Evolutionary conservation across 2,329 filamentous ascomycete species (phyloP).

Genomic region (Parastagonospora avenae): DNA sequence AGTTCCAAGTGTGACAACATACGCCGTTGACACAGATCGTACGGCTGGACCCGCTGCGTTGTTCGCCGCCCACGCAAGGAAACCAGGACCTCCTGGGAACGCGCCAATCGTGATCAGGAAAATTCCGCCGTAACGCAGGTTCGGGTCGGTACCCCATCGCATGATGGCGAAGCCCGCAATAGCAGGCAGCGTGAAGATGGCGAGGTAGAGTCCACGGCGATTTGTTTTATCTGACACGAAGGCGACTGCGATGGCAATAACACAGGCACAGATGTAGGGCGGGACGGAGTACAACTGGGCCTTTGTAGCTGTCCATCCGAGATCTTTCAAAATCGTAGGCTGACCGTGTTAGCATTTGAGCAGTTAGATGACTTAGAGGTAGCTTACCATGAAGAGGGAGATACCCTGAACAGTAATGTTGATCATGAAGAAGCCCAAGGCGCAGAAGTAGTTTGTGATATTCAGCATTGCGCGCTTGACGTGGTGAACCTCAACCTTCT

Average conservation of each 20-base stretch:
- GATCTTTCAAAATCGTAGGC: slow-evolving; percentile 46
- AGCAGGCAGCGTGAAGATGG: slow-evolving; percentile 47
- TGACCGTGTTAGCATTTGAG: slow-evolving; percentile 15
- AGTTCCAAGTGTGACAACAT: slow-evolving; percentile 70
- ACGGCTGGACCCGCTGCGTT: slow-evolving; percentile 63
- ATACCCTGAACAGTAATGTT: slow-evolving; percentile 64
- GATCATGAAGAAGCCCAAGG: slow-evolving; percentile 63
- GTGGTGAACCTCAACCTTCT: slow-evolving; percentile 56
- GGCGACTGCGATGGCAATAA: slow-evolving; percentile 43
- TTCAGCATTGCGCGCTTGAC: slow-evolving; percentile 59
- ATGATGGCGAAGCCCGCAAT: slow-evolving; percentile 60
- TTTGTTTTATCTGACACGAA: slow-evolving; percentile 46
- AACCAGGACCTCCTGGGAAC: slow-evolving; percentile 64
- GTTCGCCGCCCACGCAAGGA: slow-evolving; percentile 64
- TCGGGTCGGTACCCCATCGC: slow-evolving; percentile 62
- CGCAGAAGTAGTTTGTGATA: slow-evolving; percentile 65
- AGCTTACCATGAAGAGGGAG: slow-evolving; percentile 46
- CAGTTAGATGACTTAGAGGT: not conserved
- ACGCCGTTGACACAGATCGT: slow-evolving; percentile 61
- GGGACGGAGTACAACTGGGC: slow-evolving; percentile 48
- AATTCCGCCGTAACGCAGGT: slow-evolving; percentile 59
- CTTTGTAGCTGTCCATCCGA: slow-evolving; percentile 46
- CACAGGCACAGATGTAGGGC: slow-evolving; percentile 46
- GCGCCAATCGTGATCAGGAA: slow-evolving; percentile 62
- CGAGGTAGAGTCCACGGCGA: slow-evolving; percentile 45